Evolutionary conservation across 2,329 filamentous ascomycete genomes (phyloP).

Genomic region (Plenodomus biglobosus): DNA sequence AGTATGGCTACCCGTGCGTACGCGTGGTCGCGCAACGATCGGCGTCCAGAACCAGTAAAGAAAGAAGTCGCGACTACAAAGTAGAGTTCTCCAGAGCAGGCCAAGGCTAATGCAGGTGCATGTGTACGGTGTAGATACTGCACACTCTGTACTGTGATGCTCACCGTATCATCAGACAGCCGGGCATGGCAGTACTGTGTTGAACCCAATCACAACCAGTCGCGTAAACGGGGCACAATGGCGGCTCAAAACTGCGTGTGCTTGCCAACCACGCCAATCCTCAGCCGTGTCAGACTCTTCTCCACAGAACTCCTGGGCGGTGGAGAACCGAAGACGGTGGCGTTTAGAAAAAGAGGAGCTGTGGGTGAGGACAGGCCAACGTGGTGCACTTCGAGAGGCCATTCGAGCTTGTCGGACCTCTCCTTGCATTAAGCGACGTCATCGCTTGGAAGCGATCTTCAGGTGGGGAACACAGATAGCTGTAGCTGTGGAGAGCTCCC

Average conservation of each 20-base stretch:
- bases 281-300: background rate
- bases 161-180: background rate
- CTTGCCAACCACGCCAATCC: background rate
- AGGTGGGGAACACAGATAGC: conserved; percentile 14
- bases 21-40: background rate
- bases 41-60: background rate
- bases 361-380: conserved; percentile 7
- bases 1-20: background rate
- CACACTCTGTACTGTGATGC: background rate
- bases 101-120: no score
- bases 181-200: background rate
- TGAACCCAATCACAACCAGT: background rate
- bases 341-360: conserved; percentile 25
- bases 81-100: no score
- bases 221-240: background rate
- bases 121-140: no score
- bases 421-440: conserved; percentile 30
- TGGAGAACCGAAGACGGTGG: conserved; percentile 20
- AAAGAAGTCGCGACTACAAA: background rate
- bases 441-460: conserved; percentile 7
- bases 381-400: conserved; percentile 10
- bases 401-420: conserved; percentile 22
- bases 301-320: conserved; percentile 20
- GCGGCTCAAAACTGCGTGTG: background rate
- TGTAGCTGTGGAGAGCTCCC: conserved; percentile 17